These are phyloP conservation scores for Lactarius indigo DNA, from an alignment of 768 basidiomycete species.

Conservation along the genomic window DNA sequence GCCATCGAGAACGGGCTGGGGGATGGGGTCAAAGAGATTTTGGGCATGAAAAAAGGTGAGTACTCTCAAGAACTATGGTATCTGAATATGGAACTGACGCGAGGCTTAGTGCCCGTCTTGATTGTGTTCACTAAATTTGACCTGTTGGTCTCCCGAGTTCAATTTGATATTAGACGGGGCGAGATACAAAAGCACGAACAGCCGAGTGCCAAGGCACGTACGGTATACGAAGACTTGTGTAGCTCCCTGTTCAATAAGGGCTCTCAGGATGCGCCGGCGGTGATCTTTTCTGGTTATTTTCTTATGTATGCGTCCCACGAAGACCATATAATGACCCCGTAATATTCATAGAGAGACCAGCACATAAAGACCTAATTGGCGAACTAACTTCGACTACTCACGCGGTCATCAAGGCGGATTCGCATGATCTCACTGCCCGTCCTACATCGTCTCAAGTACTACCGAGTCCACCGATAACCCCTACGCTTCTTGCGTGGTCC, in stretches of 20 bases:
- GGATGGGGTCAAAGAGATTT: too few relatives aligned
- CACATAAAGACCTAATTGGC: neutral
- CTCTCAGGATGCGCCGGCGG: neutral
- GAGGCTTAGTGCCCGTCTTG: slow-evolving; percentile 3
- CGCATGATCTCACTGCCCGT: neutral
- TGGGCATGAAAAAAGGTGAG: too few relatives aligned
- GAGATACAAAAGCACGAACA: too few relatives aligned
- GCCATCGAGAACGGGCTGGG: too few relatives aligned
- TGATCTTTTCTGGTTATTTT: slow-evolving; percentile 5
- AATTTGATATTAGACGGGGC: neutral
- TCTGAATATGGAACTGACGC: neutral
- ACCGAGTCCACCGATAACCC: neutral
- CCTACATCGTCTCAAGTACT: neutral
- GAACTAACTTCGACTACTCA: neutral
- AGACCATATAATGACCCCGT: neutral
- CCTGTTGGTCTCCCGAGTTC: neutral
- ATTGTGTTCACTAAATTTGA: slow-evolving; percentile 12
- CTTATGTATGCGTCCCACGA: neutral
- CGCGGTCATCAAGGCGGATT: neutral
- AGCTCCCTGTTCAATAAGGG: neutral
- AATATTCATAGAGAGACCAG: neutral
- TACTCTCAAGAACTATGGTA: too few relatives aligned
- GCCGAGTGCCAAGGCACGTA: neutral
- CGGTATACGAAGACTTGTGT: neutral
- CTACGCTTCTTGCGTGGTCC: slow-evolving; percentile 11